Evolutionary conservation across 495 filamentous ascomycete species (phyloP).

Genomic region (Sporormia fimetaria): DNA sequence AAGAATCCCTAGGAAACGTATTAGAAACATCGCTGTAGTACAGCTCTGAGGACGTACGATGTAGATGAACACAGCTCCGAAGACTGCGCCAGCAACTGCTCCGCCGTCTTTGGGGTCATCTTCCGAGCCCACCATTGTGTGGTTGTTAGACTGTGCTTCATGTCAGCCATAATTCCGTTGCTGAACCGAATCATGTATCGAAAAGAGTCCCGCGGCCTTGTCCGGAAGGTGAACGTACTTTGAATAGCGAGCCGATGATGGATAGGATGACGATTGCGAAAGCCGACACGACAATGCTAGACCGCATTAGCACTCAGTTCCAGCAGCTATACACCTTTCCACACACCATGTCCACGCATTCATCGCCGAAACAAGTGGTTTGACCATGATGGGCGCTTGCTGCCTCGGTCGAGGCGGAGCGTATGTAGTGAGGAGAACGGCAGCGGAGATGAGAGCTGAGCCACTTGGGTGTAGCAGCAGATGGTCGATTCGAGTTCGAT

Average conservation of each 20-base stretch:
- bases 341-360: constrained; percentile 88
- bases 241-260: constrained; percentile 68
- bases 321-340: neutral
- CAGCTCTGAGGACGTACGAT: constrained; percentile 45
- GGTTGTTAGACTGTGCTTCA: constrained; percentile 49
- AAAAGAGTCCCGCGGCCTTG: neutral
- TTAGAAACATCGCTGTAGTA: no score
- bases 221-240: constrained; percentile 37
- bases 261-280: constrained; percentile 85
- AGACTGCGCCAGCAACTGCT: constrained; percentile 70
- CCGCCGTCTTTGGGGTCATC: constrained; percentile 56
- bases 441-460: no score
- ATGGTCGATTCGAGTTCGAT: no score
- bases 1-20: constrained; percentile 56
- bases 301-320: neutral
- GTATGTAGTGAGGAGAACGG: no score
- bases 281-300: constrained; percentile 72
- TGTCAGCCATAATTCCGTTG: constrained; percentile 10
- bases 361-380: constrained; percentile 78
- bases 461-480: no score
- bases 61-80: constrained; percentile 76
- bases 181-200: constrained; percentile 1
- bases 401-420: no score
- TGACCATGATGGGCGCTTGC: constrained; percentile 60
- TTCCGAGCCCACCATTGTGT: constrained; percentile 63